Evolutionary conservation across 2,329 filamentous ascomycete genomes (phyloP).

Genomic region (Trichoderma koningii): DNA sequence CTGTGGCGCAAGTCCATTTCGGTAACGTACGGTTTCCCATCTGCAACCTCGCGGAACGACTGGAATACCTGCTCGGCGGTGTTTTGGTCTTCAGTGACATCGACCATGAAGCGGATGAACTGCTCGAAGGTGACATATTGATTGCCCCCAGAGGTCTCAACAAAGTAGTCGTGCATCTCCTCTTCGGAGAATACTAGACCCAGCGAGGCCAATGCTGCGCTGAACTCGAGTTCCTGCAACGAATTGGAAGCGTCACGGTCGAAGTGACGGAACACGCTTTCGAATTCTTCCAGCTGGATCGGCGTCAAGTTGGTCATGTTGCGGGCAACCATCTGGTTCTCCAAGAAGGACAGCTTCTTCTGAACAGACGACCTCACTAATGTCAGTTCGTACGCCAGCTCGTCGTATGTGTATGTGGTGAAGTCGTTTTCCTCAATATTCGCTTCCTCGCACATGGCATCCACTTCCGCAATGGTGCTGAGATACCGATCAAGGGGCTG

Average conservation of each 20-base stretch:
- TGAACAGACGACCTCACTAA: slow-evolving; percentile 89
- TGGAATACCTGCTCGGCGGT: slow-evolving; percentile 98
- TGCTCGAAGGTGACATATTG: slow-evolving; percentile 94
- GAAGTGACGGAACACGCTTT: slow-evolving; percentile 97
- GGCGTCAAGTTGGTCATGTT: slow-evolving; percentile 99
- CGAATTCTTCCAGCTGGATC: slow-evolving; percentile 97
- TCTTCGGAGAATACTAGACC: slow-evolving; percentile 95
- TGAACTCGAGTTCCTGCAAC: slow-evolving; percentile 91
- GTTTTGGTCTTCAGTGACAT: slow-evolving; percentile 98
- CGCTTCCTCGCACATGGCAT: slow-evolving; percentile 88
- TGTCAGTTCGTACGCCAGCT: slow-evolving; percentile 88
- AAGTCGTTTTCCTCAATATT: slow-evolving; percentile 99
- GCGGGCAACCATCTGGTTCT: slow-evolving; percentile 97
- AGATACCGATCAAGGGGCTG: slow-evolving; percentile 89
- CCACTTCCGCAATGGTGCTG: slow-evolving; percentile 80
- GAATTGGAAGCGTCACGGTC: slow-evolving; percentile 91
- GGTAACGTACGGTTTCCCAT: slow-evolving; percentile 98
- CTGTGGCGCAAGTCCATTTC: slow-evolving; percentile 95
- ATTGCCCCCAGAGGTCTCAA: slow-evolving; percentile 77
- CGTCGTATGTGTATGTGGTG: slow-evolving; percentile 98
- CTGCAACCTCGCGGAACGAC: slow-evolving; percentile 94
- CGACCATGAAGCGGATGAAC: slow-evolving; percentile 99
- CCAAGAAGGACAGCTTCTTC: slow-evolving; percentile 94
- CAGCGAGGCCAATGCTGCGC: slow-evolving; percentile 89
- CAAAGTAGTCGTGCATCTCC: slow-evolving; percentile 96